Conservation (phyloP, 495 filamentous ascomycete genomes). For the Lichina pygmaea region DNA sequence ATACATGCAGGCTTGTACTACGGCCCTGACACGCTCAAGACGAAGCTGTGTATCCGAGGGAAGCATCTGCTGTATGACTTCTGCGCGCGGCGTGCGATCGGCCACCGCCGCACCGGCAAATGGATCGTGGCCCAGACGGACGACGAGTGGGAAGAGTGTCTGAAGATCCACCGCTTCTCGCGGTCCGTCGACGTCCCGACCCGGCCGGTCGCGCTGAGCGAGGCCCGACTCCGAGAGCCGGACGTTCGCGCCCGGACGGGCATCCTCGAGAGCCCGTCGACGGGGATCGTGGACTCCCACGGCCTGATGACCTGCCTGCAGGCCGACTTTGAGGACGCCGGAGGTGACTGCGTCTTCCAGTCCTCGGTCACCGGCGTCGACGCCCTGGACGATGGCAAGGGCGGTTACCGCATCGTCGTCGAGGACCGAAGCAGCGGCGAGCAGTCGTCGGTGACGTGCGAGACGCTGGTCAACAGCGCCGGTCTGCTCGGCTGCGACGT, state of each 20-base stretch:
- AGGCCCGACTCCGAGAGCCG: slow-evolving; percentile 42
- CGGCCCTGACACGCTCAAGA: slow-evolving; percentile 48
- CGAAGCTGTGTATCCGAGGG: slow-evolving; percentile 54
- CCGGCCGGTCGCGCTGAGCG: slow-evolving; percentile 30
- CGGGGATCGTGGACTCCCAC: slow-evolving; percentile 81
- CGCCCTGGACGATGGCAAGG: slow-evolving; percentile 12
- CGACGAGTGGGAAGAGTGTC: slow-evolving; percentile 34
- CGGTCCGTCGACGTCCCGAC: slow-evolving; percentile 42
- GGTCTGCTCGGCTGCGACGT: slow-evolving; percentile 52
- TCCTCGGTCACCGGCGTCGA: slow-evolving; percentile 32
- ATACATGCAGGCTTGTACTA: slow-evolving; percentile 96
- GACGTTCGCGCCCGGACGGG: slow-evolving; percentile 40
- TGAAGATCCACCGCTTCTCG: slow-evolving; percentile 29
- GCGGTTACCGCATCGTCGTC: slow-evolving; percentile 30
- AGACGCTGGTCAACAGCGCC: slow-evolving; percentile 62
- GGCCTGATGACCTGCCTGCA: slow-evolving; percentile 54
- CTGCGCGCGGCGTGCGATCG: slow-evolving; percentile 37
- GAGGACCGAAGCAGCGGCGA: slow-evolving; percentile 18
- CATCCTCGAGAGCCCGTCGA: slow-evolving; percentile 55
- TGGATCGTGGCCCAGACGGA: slow-evolving; percentile 80
- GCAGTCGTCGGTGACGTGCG: slow-evolving; percentile 33
- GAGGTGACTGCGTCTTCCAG: slow-evolving; percentile 43
- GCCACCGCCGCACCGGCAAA: slow-evolving; percentile 55
- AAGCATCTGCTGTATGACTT: slow-evolving; percentile 52
- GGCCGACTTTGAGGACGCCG: slow-evolving; percentile 46